Percentiles rank a stretch among this genome's conserved stretches.
Conservation (phyloP, 2,329 filamentous ascomycete species). For the Alternaria alternata region DNA sequence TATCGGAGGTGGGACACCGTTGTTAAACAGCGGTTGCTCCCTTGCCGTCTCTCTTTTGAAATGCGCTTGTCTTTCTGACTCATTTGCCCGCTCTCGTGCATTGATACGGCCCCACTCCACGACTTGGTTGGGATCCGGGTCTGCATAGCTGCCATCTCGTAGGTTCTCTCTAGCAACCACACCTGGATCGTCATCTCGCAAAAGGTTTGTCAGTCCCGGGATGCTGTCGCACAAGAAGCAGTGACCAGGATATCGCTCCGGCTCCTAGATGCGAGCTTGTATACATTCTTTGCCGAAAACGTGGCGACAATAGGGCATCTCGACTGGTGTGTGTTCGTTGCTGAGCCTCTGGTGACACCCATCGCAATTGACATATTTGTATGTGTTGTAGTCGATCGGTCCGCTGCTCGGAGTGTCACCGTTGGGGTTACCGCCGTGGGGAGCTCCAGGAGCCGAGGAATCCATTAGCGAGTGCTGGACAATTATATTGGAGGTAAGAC, state of each 20-base stretch:
- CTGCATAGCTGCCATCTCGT: background rate
- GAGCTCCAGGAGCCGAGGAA: background rate
- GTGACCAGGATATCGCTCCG: background rate
- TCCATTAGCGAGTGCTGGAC: background rate
- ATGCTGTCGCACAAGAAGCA: background rate
- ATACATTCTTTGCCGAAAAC: background rate
- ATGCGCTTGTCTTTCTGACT: background rate
- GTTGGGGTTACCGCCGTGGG: too few species aligned
- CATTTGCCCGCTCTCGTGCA: background rate
- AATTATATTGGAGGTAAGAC: too few species aligned
- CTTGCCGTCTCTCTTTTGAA: background rate
- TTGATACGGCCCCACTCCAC: background rate
- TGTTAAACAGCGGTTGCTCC: background rate
- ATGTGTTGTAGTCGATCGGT: background rate
- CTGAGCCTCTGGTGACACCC: background rate
- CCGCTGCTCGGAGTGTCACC: background rate
- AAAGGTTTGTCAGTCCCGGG: background rate
- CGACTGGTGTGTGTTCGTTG: background rate
- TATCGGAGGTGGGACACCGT: background rate
- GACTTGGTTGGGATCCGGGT: background rate
- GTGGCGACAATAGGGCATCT: background rate
- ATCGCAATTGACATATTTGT: background rate
- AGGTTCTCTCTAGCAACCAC: background rate
- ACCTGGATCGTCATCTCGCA: background rate
- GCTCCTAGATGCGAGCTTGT: background rate